Evolutionary conservation across 116 monocot species (phyloP), one percentile per base, ranked within the genome.

Genomic region (Iris pallida): DNA sequence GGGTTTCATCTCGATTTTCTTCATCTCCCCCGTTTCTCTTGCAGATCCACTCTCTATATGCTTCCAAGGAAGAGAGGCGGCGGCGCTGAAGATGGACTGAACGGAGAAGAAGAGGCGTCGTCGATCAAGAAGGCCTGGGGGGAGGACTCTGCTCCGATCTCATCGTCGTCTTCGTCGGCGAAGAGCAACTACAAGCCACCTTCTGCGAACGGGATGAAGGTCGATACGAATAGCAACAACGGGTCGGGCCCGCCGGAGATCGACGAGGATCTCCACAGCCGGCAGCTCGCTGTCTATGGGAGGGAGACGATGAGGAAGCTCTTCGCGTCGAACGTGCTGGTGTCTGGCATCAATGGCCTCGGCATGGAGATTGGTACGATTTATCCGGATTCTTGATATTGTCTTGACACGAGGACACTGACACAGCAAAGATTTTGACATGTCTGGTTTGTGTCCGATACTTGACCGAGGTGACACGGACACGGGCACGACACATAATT

Each of bases 241-340:
- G 68, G 67, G 48, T 44, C 47, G 53, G 3, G 30, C 11, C 16
- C 52, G 40, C 48, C 68, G 57, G 98, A 99, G 76, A 99, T 99
- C 72, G 98, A 99, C 61, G 98, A 99, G 82, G 98, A 99, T 71
- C 93, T 99, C 20, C 98, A 99, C 70, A 99, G 98, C 54, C 81
- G 98, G 67, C 98, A 99, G 88, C 88, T 99, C 2, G 98, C 98
- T 2, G 98, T 99, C n/a, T 99, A 99, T 42, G 98, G 98, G 0
- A 75, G 98, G 62, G 98, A 99, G 86, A 93, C 98, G 42, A 93
- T 99, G 98, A 77, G 90, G 54, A 80, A 79, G 57, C 82, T 99
- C 52, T 90, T 93, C 46, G 83, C 68, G 3, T 88, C 98, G 42
- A 93, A 90, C 64, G 90, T 99, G 40, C 90, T 99, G 7, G 73